Evolutionary conservation across 148 eudicot genomes (phyloP).

Genomic region (Camellia japonica): DNA sequence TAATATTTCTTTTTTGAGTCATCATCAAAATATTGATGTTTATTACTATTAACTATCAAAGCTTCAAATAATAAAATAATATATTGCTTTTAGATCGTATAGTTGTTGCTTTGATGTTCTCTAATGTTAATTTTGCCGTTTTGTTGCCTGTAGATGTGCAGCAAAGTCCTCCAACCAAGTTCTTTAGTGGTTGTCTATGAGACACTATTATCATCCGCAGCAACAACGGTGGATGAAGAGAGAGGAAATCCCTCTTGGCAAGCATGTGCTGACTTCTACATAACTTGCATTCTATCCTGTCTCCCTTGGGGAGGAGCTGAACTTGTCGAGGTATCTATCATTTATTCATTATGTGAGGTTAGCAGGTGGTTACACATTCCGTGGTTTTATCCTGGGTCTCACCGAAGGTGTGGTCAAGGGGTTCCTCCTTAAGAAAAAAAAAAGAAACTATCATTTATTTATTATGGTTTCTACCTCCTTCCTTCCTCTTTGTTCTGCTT

Average conservation of each 20-base stretch:
- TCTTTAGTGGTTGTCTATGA: slow-evolving; percentile 77
- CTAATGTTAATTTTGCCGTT: slow-evolving; percentile 8
- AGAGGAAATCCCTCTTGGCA: slow-evolving; percentile 99
- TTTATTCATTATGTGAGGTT: not conserved
- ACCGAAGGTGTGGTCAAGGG: too few relatives aligned
- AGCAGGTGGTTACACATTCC: too few relatives aligned
- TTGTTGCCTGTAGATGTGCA: slow-evolving; percentile 69
- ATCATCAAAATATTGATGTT: not conserved
- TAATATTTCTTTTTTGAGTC: not conserved
- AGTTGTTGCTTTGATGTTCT: slow-evolving; percentile 8
- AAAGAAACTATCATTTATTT: not conserved
- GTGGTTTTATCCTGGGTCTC: too few relatives aligned
- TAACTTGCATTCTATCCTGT: slow-evolving; percentile 77
- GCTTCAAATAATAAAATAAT: not conserved
- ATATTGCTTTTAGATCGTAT: not conserved
- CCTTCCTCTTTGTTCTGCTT: not conserved
- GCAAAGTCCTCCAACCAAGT: slow-evolving; percentile 88
- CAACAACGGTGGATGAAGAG: slow-evolving; percentile 94
- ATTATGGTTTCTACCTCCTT: not conserved
- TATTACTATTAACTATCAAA: not conserved
- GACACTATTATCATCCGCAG: slow-evolving; percentile 89
- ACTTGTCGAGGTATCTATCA: slow-evolving; percentile 65
- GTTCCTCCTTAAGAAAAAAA: too few relatives aligned
- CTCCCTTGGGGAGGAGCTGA: slow-evolving; percentile 99
- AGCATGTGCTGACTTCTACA: slow-evolving; percentile 96